A percentile compares a stretch with the other conserved stretches of the same genome.
phyloP scores from a whole-genome alignment of 1,284 basidiomycete genomes.

The Tetrapyrgos nigripes region DNA sequence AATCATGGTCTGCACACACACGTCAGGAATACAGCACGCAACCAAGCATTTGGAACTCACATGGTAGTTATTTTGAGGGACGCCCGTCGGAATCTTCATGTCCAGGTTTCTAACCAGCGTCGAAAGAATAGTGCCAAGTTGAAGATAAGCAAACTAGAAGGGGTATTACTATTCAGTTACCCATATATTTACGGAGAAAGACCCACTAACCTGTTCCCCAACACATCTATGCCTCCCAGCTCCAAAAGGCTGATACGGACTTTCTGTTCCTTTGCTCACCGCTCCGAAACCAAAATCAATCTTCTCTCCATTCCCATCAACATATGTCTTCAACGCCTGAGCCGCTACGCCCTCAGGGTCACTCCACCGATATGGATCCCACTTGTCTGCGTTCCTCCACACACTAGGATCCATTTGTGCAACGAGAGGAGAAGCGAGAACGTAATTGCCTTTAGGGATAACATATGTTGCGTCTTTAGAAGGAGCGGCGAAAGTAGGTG shows the following conservation, averaged over 20 bases:
- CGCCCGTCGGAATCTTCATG: slow-evolving; percentile 65
- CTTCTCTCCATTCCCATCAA: slow-evolving; percentile 81
- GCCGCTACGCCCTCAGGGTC: slow-evolving; percentile 80
- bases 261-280: slow-evolving; percentile 92
- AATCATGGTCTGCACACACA: slow-evolving; percentile 24
- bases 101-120: slow-evolving; percentile 83
- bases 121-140: slow-evolving; percentile 85
- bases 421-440: slow-evolving; percentile 90
- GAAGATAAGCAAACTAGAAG: slow-evolving; percentile 89
- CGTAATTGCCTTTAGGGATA: slow-evolving; percentile 91
- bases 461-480: slow-evolving; percentile 78
- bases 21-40: not conserved
- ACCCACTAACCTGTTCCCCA: slow-evolving; percentile 77
- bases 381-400: slow-evolving; percentile 79
- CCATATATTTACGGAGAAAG: too few relatives aligned
- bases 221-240: slow-evolving; percentile 96
- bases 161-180: too few relatives aligned
- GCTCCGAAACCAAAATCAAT: slow-evolving; percentile 95
- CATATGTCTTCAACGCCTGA: slow-evolving; percentile 76
- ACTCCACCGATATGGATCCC: slow-evolving; percentile 88
- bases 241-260: slow-evolving; percentile 94
- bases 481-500: slow-evolving; percentile 80
- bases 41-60: slow-evolving; percentile 55
- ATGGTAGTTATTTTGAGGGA: slow-evolving; percentile 91
- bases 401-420: slow-evolving; percentile 87